Base-by-base conservation (phyloP, 768 basidiomycete genomes). In the Coprinopsis sp. region DNA sequence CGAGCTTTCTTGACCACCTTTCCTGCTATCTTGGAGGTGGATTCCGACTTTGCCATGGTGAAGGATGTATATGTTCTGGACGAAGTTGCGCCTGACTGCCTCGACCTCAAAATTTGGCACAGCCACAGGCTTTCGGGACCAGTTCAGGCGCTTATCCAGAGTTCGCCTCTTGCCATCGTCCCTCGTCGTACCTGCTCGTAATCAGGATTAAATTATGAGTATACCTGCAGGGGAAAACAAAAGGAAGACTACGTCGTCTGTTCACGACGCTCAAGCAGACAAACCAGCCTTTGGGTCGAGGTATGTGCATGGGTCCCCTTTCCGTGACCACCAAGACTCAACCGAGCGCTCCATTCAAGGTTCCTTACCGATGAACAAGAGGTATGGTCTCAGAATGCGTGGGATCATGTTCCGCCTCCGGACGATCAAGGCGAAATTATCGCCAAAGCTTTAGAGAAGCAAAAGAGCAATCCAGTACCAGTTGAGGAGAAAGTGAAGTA, bases 371-470 rank as follows among this genome's bases (percentile, higher is more conserved):
- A 82, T 21, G 76, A 83, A 31, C 60, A 69, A n/a, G 78, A 89
- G 53, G 84, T 91, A 3, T 93, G 89, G 87, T 72, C 75, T 21
- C 84, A 91, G 51, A 92, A 92, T 57, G 91, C 90, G 1, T 93
- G 90, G 93, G 89, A 92, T 60, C 90, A 91, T 59, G 90, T 93
- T 36, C 82, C 84, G 25, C 84, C 84, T 4, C 88, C 90, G 14
- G 73, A 80, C 10, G 90, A 91, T 65, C 91, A 95, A 61, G 74
- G 70, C 31, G 80, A 84, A n/a, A 68, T 68, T 11, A 91, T 96
- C 41, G 70, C 76, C 6, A 69, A 78, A 3, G 82, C 91, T 0
- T 68, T 95, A 27, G 72, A 74, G 21, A 75, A 75, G 50, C 95
- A 98, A 60, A 77, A 78, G 3, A 62, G 69, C 6, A 74, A 78